Conservation (phyloP, 805 yeast genomes). For the Lipomyces starkeyi region DNA sequence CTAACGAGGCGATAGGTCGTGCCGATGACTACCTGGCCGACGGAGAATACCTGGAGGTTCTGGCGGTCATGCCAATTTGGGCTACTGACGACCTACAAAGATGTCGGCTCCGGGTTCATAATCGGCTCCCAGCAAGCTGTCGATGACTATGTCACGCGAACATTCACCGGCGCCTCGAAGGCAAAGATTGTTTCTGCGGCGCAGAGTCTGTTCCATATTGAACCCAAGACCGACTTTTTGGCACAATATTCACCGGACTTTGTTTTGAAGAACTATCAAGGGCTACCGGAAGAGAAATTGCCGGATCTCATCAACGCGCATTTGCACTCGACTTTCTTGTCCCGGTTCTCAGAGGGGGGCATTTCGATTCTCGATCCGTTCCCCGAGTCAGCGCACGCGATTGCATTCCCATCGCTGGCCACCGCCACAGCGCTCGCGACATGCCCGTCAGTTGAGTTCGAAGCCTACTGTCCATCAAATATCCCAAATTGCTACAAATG, state of each 20-base stretch:
- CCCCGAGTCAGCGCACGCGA: constrained; percentile 22
- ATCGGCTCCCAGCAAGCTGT: constrained; percentile 24
- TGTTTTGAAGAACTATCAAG: constrained; percentile 27
- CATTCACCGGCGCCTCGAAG: constrained; percentile 18
- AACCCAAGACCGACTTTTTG: constrained; percentile 26
- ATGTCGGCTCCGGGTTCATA: constrained; percentile 34
- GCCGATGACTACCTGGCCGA: constrained; percentile 38
- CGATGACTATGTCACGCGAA: constrained; percentile 15
- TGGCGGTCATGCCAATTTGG: constrained; percentile 38
- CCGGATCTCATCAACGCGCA: constrained; percentile 43
- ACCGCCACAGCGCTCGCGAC: constrained; percentile 38
- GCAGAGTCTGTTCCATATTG: constrained; percentile 21
- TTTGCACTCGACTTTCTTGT: constrained; percentile 41
- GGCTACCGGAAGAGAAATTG: constrained; percentile 25
- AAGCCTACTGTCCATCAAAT: constrained; percentile 41
- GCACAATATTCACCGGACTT: constrained; percentile 40
- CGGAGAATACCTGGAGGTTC: constrained; percentile 20
- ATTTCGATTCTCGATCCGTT: constrained; percentile 40
- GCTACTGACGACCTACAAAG: constrained; percentile 34
- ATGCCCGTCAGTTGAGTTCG: constrained; percentile 37
- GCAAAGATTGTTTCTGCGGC: constrained; percentile 19
- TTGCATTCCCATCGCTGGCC: constrained; percentile 34
- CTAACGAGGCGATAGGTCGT: constrained; percentile 24
- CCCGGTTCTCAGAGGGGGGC: constrained; percentile 32
- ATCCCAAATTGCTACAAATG: constrained; percentile 24